These are phyloP conservation scores for Thelonectria discophora DNA, from an alignment of 2,329 filamentous ascomycete species.

Conservation along the genomic window DNA sequence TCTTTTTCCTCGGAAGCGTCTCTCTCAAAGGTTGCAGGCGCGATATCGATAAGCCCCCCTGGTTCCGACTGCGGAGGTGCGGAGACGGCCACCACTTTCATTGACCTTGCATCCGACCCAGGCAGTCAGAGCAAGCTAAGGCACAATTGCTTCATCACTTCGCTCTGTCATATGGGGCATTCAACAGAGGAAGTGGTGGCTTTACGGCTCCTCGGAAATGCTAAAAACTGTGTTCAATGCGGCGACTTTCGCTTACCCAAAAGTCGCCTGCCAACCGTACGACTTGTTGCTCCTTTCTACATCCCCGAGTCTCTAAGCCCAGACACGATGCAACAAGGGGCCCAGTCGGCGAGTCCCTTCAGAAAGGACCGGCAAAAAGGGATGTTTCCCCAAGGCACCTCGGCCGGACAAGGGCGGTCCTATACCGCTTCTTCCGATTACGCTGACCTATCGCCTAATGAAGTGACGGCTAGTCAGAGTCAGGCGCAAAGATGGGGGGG, in stretches of 20 bases:
- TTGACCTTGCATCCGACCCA: slow-evolving; percentile 26
- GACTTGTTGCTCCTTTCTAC: slow-evolving; percentile 22
- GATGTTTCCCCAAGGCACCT: neutral
- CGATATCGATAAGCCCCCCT: slow-evolving; percentile 32
- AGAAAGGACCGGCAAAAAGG: slow-evolving; percentile 1
- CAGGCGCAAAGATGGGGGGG: neutral
- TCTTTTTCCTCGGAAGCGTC: slow-evolving; percentile 40
- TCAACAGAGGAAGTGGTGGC: neutral
- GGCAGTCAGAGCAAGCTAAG: slow-evolving; percentile 4
- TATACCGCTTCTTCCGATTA: slow-evolving; percentile 34
- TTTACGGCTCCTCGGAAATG: slow-evolving; percentile 37
- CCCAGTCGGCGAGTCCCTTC: neutral
- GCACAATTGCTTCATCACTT: slow-evolving; percentile 20
- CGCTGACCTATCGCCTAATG: slow-evolving; percentile 39
- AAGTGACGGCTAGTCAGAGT: slow-evolving; percentile 21
- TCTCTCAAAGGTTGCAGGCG: neutral
- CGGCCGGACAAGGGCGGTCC: slow-evolving; percentile 9
- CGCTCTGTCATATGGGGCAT: slow-evolving; percentile 10
- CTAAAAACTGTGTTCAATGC: slow-evolving; percentile 13
- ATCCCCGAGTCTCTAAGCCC: slow-evolving; percentile 13
- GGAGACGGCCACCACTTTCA: slow-evolving; percentile 30
- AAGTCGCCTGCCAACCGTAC: slow-evolving; percentile 38
- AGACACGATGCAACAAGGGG: slow-evolving; percentile 6
- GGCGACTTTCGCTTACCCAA: slow-evolving; percentile 23
- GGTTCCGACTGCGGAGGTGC: slow-evolving; percentile 44